Percentiles rank a stretch among this genome's conserved stretches.
Conservation (phyloP, 148 eudicot genomes). For the Cornus suecica region DNA sequence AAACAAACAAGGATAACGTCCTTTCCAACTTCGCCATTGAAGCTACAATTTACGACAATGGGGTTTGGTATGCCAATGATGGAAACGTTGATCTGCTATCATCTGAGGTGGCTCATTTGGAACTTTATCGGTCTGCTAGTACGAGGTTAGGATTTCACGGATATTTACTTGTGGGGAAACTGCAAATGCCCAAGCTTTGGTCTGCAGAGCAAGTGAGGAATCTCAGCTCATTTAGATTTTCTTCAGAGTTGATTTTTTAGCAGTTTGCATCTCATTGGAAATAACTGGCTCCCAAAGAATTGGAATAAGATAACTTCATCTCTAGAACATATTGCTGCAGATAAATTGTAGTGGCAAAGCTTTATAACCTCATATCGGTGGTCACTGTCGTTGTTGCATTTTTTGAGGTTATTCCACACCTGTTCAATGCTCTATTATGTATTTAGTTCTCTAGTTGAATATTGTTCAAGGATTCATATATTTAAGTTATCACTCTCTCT, state of each 20-base stretch:
- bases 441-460: background rate
- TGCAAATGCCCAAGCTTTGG: slow-evolving; percentile 83
- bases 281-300: background rate
- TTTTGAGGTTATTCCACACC: background rate
- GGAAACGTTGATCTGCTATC: slow-evolving; percentile 49
- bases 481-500: too few species aligned
- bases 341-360: background rate
- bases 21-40: slow-evolving; percentile 59
- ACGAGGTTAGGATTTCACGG: slow-evolving; percentile 56
- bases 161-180: slow-evolving; percentile 58
- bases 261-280: background rate
- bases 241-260: background rate
- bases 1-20: slow-evolving; percentile 39
- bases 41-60: slow-evolving; percentile 67
- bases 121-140: slow-evolving; percentile 40
- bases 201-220: slow-evolving; percentile 77
- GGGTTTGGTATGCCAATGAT: slow-evolving; percentile 38
- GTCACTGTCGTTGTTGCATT: background rate
- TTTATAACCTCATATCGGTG: background rate
- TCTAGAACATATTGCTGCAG: background rate
- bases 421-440: background rate
- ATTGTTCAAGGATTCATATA: background rate
- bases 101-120: slow-evolving; percentile 50
- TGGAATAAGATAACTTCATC: background rate
- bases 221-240: slow-evolving; percentile 1